phyloP scores from a whole-genome alignment of 1,284 basidiomycete species.

The Ganoderma multipileum region DNA sequence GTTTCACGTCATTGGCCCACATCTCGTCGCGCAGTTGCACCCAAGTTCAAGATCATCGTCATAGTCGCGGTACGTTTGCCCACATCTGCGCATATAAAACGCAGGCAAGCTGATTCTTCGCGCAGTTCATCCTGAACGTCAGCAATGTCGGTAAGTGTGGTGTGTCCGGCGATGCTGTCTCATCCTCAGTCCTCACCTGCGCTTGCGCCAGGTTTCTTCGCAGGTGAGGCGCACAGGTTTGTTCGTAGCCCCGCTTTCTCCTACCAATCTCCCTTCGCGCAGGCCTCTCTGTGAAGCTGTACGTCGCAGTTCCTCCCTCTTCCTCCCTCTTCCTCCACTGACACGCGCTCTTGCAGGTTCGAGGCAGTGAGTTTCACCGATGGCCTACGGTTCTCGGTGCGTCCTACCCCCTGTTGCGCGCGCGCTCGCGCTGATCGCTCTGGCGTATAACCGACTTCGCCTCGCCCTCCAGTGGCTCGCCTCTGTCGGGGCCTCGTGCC shows the following conservation, averaged over 20 bases:
- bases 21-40: slow-evolving; percentile 1
- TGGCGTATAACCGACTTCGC: too few species aligned
- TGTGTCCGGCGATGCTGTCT: background rate
- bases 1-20: background rate
- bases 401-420: background rate
- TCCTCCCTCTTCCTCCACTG: background rate
- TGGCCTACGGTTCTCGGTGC: slow-evolving; percentile 15
- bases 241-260: background rate
- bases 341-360: slow-evolving; percentile 3
- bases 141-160: slow-evolving; percentile 17
- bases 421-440: background rate
- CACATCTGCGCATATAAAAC: background rate
- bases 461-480: slow-evolving; percentile 15
- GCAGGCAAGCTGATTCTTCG: background rate
- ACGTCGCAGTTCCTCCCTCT: background rate
- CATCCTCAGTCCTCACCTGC: background rate
- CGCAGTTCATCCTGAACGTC: slow-evolving; percentile 7
- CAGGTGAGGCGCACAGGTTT: slow-evolving; percentile 5
- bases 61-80: slow-evolving; percentile 8
- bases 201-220: slow-evolving; percentile 5
- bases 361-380: background rate
- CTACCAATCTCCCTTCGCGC: background rate
- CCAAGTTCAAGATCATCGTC: slow-evolving; percentile 7
- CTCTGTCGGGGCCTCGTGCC: slow-evolving; percentile 7
- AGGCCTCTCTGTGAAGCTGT: slow-evolving; percentile 16